Evolutionary conservation across 768 basidiomycete genomes (phyloP), one percentile per base, ranked within the genome.

Genomic region (Cantharellus cinnabarinus): DNA sequence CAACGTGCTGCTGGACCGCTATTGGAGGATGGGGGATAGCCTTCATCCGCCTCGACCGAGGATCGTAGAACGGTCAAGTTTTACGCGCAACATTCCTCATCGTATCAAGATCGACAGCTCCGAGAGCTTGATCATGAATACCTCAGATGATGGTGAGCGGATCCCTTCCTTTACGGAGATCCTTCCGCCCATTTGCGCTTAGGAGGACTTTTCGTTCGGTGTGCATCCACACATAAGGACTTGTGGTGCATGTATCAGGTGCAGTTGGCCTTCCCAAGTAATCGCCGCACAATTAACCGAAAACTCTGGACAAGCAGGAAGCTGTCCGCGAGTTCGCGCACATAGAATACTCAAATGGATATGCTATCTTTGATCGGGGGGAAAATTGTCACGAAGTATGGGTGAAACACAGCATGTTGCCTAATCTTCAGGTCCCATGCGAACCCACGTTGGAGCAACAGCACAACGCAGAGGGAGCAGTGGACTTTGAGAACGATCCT

Each of bases 91-190:
- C 44, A 10, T 48, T 48, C 44, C 44, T 10, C 84, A 88, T 68
- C 78, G 84, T 4, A 79, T 88, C 70, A 89, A 89, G 69, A 75
- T 83, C 29, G 87, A 89, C 59, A 78, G 83, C 64, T 68, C 72
- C 40, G 73, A 72, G 5, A 77, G 79, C 2, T 72, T 82, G 34
- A 70, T 82, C 56, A 76, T 88, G 48, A 75, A 76, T 2, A 85
- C 84, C 0, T 72, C 72, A 50, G 66, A 48, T 48, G 44, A 10
- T 48, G 44, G 44, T 48, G 29, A 10, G 44, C 29, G 44, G 29
- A 10, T 48, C 10, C 29, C 44, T 48, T 48, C 10, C 29, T 10
- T 10, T 48, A 29, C 44, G 10, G 29, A 10, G 10, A 29, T 48
- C 44, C 10, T 48, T 48, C 29, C 44, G 10, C 10, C 10, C 29